Evolutionary conservation across 1,284 basidiomycete genomes (phyloP), one percentile per base, ranked within the genome.

Genomic region (Malassezia caprae): DNA sequence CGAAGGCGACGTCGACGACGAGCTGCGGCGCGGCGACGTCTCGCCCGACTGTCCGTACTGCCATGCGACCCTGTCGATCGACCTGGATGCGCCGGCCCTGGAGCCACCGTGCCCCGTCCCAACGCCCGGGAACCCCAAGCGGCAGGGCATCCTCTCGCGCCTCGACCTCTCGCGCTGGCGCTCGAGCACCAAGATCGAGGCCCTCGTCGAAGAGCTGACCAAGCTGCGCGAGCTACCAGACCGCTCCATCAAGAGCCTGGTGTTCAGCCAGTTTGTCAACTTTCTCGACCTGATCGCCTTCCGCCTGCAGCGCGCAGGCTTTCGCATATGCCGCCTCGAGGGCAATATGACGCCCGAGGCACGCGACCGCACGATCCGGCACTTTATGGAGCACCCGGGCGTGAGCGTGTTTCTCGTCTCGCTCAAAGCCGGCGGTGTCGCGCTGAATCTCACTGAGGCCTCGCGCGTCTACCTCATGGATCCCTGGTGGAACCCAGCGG

Each of bases 341-440:
- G 94, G 94, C 48, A 89, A 87, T 19, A 98, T 99, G 93, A 86
- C 85, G 19, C 93, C 93, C 15, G 87, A 93, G 72, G 90, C 91
- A 52, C 83, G 93, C 63, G 88, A 96, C 76, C 86, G 88, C 23
- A 94, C 90, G 7, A 93, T 94, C 72, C 84, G 90, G 75, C 82
- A 94, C 75, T 94, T 94, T 76, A 93, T 90, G 86, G 87, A 86
- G 69, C 96, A 89, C 21, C 84, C 90, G 2, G 83, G 89, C 56
- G 89, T 96, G 37, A 96, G 90, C 4, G 88, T 99, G 12, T 98
- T 99, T 79, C 81, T 99, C 32, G 90, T 98, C 53, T 82, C 80
- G 15, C 77, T 99, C 69, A 98, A 96, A 76, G 93, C 94, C 0
- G 93, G 93, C 41, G 91, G 93, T 76, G 90, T 94, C 1, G 90